Evolutionary conservation across 2,329 filamentous ascomycete species (phyloP).

Genomic region (Trichoderma atroviride): DNA sequence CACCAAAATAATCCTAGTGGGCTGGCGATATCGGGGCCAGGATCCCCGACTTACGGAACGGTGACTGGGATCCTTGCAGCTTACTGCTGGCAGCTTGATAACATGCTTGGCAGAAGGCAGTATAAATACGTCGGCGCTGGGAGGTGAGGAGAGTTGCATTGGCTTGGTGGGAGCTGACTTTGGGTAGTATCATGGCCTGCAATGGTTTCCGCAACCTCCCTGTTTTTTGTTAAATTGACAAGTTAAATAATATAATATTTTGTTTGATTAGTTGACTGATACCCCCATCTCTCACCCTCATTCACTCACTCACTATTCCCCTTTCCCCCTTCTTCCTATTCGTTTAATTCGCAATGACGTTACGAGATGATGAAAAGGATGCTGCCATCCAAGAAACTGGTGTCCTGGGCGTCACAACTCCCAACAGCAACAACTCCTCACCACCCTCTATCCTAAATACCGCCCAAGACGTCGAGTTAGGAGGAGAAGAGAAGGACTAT

Average conservation of each 20-base stretch:
- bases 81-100: background rate
- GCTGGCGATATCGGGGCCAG: conserved; percentile 19
- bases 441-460: background rate
- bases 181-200: conserved; percentile 1
- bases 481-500: conserved; percentile 1
- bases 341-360: conserved; percentile 5
- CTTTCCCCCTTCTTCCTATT: background rate
- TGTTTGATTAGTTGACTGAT: background rate
- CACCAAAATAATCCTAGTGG: background rate
- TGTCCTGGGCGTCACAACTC: conserved; percentile 3
- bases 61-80: background rate
- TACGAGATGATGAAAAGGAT: conserved; percentile 20
- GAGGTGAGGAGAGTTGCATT: background rate
- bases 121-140: conserved; percentile 1
- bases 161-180: background rate
- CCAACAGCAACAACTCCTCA: background rate
- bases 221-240: conserved; percentile 7
- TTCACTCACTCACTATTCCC: too few species aligned
- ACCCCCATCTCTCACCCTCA: background rate
- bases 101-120: background rate
- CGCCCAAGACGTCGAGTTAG: conserved; percentile 1
- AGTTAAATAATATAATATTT: background rate
- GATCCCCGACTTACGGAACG: conserved; percentile 16
- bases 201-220: background rate
- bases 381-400: background rate